Evolutionary conservation across 805 yeast species (phyloP), one percentile per base, ranked within the genome.

Genomic region (Saturnispora diversa): DNA sequence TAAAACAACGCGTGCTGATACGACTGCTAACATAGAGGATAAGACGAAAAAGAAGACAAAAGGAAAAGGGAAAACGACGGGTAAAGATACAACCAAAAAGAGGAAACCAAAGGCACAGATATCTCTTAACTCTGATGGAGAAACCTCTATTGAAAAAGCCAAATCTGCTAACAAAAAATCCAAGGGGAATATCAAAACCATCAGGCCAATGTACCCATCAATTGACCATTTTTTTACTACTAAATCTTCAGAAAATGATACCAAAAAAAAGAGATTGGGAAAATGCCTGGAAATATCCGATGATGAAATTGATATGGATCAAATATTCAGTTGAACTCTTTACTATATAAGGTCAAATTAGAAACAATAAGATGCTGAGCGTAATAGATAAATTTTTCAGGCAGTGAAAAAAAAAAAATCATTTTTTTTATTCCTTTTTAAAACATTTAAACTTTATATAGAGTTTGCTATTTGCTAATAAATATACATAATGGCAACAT

Each of bases 401-500:
- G 33, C 33, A 11, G 33, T 30, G 33, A 13, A 19, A 30, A 19
- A 30, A 30, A 17, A 19, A 19, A n/a, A 10, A 30, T 11, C 17
- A 3, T 30, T 30, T 30, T 27, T 29, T 29, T 17, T 30, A 17
- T 30, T 20, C 10, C n/a, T 10, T 27, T 15, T 13, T 27, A 27
- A 10, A 30, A 8, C 5, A 16, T 17, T 8, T 17, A 29, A n/a
- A n/a, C n/a, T n/a, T n/a, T 30, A 17, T 11, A 19, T 19, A 23
- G 20, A 30, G 12, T 12, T 30, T 7, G 12, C n/a, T 17, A 8
- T 30, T 30, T 20, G 19, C 20, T 13, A 5, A 4, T 10, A 19
- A 13, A 7, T 19, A 30, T 19, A 17, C 10, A 45, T 11, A 29
- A 88, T 90, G 97, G 92, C 97, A 38, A 92, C 97, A 1, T 68